A percentile compares a stretch with the other conserved stretches of the same genome.
Evolutionary conservation across 2,329 filamentous ascomycete genomes (phyloP).

Genomic region (Fusarium phyllophilum): DNA sequence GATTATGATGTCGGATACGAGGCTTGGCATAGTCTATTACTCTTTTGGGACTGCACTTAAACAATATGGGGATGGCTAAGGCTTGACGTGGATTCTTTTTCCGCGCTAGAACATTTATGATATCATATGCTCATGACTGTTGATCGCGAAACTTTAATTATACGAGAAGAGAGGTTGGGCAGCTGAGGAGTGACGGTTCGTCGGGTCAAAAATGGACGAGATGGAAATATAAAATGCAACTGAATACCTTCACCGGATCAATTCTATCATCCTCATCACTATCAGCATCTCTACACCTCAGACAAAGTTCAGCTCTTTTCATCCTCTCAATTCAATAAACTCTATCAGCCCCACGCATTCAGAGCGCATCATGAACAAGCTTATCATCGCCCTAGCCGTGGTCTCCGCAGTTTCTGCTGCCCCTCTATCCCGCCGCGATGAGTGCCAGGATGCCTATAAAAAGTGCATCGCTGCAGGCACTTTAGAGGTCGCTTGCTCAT

Average conservation of each 20-base stretch:
- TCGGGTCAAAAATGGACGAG: neutral
- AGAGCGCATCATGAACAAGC: neutral
- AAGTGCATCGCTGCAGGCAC: neutral
- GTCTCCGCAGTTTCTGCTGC: neutral
- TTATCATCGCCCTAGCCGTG: neutral
- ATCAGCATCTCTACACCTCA: neutral
- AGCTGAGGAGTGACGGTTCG: neutral
- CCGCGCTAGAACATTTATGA: neutral
- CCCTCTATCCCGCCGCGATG: neutral
- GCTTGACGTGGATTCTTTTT: neutral
- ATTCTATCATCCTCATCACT: neutral
- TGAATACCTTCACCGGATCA: neutral
- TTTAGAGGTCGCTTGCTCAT: neutral
- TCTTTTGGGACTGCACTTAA: neutral
- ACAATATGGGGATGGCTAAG: neutral
- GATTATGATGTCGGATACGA: neutral
- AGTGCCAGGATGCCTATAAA: neutral
- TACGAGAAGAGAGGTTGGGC: neutral
- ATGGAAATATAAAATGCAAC: neutral
- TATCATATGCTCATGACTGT: neutral
- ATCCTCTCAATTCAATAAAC: neutral
- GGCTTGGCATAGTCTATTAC: neutral
- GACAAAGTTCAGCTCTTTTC: neutral
- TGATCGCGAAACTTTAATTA: neutral
- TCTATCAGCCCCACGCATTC: accelerated